A percentile compares a stretch with the other conserved stretches of the same genome.
Conservation (phyloP, 306 rosid species). For the Cucumis sativus region DNA sequence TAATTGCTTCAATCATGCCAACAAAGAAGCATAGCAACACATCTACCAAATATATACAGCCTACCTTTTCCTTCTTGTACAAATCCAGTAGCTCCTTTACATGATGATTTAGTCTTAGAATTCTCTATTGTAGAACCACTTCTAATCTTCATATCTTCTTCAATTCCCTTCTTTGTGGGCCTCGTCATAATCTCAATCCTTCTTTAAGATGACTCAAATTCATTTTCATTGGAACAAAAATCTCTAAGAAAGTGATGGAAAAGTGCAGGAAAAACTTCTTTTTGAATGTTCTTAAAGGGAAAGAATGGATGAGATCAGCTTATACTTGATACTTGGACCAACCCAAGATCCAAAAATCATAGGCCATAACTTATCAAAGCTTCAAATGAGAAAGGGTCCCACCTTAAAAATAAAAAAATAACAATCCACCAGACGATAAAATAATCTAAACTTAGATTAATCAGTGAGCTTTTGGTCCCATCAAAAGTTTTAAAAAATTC, state of each 20-base stretch:
- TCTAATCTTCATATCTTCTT: constrained; percentile 16
- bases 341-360: background rate
- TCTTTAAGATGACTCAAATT: background rate
- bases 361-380: background rate
- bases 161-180: constrained; percentile 22
- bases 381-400: background rate
- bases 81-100: background rate
- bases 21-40: constrained; percentile 14
- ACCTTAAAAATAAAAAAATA: background rate
- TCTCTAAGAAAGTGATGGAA: background rate
- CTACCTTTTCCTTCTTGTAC: constrained; percentile 12
- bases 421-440: background rate
- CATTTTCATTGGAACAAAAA: background rate
- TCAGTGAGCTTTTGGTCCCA: constrained; percentile 6
- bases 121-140: background rate
- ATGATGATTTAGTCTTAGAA: background rate
- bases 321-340: background rate
- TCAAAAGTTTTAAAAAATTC: background rate
- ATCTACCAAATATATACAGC: constrained; percentile 7
- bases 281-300: background rate
- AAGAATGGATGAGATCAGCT: background rate
- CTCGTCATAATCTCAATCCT: background rate
- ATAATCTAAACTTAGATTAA: background rate
- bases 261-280: background rate
- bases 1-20: background rate